phyloP scores from a whole-genome alignment of 1,284 basidiomycete species.

The Leucoagaricus sp. region DNA sequence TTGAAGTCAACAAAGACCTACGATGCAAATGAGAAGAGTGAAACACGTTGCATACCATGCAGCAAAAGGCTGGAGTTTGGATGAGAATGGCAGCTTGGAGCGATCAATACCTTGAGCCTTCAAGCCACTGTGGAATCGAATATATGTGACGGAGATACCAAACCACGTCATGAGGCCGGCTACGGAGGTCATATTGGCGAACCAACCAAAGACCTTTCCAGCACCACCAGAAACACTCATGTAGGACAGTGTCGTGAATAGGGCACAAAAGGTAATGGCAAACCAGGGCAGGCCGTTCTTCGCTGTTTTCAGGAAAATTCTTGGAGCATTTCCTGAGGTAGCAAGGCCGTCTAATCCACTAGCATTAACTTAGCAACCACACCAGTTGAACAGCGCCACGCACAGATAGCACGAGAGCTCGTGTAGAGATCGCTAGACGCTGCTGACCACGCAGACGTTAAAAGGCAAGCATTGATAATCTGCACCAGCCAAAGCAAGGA shows the following conservation, averaged over 20 bases:
- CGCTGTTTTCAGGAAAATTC: slow-evolving; percentile 68
- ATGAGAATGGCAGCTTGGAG: slow-evolving; percentile 63
- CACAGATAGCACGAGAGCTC: slow-evolving; percentile 79
- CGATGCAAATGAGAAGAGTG: slow-evolving; percentile 66
- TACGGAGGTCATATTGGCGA: slow-evolving; percentile 71
- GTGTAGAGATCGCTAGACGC: slow-evolving; percentile 85
- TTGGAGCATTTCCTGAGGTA: slow-evolving; percentile 74
- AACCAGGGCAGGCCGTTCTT: slow-evolving; percentile 76
- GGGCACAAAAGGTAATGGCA: slow-evolving; percentile 65
- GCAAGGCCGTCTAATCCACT: slow-evolving; percentile 70
- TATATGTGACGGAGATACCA: slow-evolving; percentile 78
- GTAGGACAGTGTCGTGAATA: slow-evolving; percentile 76
- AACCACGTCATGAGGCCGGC: slow-evolving; percentile 82
- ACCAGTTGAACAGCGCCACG: slow-evolving; percentile 26
- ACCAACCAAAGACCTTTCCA: slow-evolving; percentile 76
- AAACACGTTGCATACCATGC: slow-evolving; percentile 64
- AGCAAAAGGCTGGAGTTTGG: slow-evolving; percentile 67
- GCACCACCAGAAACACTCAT: slow-evolving; percentile 61
- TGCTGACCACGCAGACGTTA: slow-evolving; percentile 87
- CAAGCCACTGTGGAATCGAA: slow-evolving; percentile 78
- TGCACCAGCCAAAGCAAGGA: slow-evolving; percentile 24
- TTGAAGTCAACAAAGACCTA: slow-evolving; percentile 39
- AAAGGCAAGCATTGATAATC: slow-evolving; percentile 85
- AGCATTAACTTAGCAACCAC: slow-evolving; percentile 5
- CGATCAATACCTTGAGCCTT: slow-evolving; percentile 76